phyloP scores from a whole-genome alignment of 495 filamentous ascomycete genomes.

The Xeromyces bisporus region DNA sequence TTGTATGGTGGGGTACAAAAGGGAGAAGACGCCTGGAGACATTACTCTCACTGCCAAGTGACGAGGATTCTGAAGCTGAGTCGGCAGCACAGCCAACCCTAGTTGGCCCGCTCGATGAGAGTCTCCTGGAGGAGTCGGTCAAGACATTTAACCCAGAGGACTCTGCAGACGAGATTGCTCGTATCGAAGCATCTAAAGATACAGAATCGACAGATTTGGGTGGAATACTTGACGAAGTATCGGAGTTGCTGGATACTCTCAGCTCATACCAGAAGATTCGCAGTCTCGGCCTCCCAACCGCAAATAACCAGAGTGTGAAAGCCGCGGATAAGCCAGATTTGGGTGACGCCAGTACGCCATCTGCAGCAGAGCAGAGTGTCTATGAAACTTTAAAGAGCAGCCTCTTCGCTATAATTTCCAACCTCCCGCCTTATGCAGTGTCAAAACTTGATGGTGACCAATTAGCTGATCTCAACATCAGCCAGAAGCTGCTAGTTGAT shows the following conservation, averaged over 20 bases:
- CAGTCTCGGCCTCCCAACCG: slow-evolving; percentile 36
- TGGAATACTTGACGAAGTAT: slow-evolving; percentile 62
- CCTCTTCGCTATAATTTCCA: slow-evolving; percentile 52
- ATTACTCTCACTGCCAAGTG: slow-evolving; percentile 25
- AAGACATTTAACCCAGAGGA: slow-evolving; percentile 29
- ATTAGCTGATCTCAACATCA: slow-evolving; percentile 63
- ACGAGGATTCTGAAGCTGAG: slow-evolving; percentile 21
- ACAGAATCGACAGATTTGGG: slow-evolving; percentile 44
- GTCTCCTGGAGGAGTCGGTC: slow-evolving; percentile 32
- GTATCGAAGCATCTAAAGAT: slow-evolving; percentile 25
- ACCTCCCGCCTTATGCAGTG: slow-evolving; percentile 69
- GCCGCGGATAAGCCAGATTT: slow-evolving; percentile 21
- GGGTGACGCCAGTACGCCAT: slow-evolving; percentile 33
- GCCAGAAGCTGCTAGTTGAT: slow-evolving; percentile 59
- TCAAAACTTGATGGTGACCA: slow-evolving; percentile 75
- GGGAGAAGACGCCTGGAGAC: slow-evolving; percentile 44
- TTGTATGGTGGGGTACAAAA: slow-evolving; percentile 74
- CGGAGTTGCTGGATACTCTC: slow-evolving; percentile 68
- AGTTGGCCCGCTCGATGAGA: slow-evolving; percentile 31
- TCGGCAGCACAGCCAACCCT: slow-evolving; percentile 27
- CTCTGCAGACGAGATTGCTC: slow-evolving; percentile 12
- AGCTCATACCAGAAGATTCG: slow-evolving; percentile 76
- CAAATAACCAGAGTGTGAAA: slow-evolving; percentile 24
- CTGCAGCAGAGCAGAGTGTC: slow-evolving; percentile 47
- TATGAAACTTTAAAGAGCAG: slow-evolving; percentile 64